Conservation (phyloP, 176 grass and related monocot species). For the Oryza nivara region DNA sequence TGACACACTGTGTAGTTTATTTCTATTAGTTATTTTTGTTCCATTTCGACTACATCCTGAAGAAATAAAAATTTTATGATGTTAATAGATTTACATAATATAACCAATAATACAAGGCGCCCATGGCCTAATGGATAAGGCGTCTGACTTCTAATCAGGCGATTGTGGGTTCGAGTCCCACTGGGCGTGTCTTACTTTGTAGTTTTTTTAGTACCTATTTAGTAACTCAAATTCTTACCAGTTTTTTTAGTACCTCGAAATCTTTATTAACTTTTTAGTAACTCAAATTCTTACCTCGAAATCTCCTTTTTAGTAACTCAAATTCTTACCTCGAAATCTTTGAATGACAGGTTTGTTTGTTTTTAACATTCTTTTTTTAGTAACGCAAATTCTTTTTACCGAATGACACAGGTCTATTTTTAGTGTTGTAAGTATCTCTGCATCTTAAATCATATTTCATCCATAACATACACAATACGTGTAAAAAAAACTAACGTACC, state of each 20-base stretch:
- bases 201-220: no score
- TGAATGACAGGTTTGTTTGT: neutral
- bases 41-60: no score
- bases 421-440: neutral
- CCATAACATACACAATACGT: neutral
- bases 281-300: no score
- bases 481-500: neutral
- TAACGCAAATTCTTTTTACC: neutral
- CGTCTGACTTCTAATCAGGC: constrained; percentile 93
- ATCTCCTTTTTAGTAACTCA: neutral
- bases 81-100: no score
- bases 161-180: constrained; percentile 99
- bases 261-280: no score
- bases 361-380: neutral
- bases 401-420: neutral
- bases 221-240: no score
- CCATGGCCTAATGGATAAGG: constrained; percentile 99
- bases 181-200: constrained; percentile 49
- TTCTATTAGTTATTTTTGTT: no score
- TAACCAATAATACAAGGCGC: neutral
- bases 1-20: no score
- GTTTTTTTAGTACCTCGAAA: no score
- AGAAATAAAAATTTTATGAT: no score
- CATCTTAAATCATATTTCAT: neutral
- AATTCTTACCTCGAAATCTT: neutral